Evolutionary conservation across 371 early-diverging fungal genomes (phyloP), one percentile per base, ranked within the genome.

Genomic region (Mortierella sp.): DNA sequence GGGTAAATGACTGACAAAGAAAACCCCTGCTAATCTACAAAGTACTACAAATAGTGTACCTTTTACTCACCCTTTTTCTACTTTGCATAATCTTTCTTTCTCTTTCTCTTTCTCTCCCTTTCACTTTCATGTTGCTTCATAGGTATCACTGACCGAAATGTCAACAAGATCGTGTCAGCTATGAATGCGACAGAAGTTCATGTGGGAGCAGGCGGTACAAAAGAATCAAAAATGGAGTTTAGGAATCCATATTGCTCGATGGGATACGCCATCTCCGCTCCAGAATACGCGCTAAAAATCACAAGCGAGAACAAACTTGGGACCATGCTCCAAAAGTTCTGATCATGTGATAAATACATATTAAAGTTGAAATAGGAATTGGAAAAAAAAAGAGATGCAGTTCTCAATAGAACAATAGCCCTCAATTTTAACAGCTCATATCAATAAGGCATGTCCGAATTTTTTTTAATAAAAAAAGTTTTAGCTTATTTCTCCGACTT

Each of bases 181-280:
- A 77, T 76, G 64, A 43, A 59, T 26, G 82, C 84, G 9, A 77
- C 68, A 22, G 84, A 83, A 31, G 71, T 83, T 1, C 84, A 83
- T 66, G 80, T 79, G 3, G 80, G 80, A 19, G 80, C 80, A 10
- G 80, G 80, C 6, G 80, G 74, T 13, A 70, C 70, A 17, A 70
- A 67, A 32, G 74, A 73, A 42, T 79, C 80, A 19, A 74, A 32
- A 17, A 79, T 79, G 80, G 74, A 73, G 65, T 79, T 66, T 31
- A 57, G 74, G 17, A 79, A 74, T 64, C 80, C 80, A 15, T 74
- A 74, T 26, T 79, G 80, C 29, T 74, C 74, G 7, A 79, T 79
- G 80, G 80, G 80, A 0, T 79, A 79, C 32, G 74, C 80, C 19
- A 55, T 79, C 35, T 66, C 74, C 3, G 80, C 74, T 0, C 80